Evolutionary conservation across 2,329 filamentous ascomycete species (phyloP), one percentile per base, ranked within the genome.

Genomic region (Ceratocystis smalleyi): DNA sequence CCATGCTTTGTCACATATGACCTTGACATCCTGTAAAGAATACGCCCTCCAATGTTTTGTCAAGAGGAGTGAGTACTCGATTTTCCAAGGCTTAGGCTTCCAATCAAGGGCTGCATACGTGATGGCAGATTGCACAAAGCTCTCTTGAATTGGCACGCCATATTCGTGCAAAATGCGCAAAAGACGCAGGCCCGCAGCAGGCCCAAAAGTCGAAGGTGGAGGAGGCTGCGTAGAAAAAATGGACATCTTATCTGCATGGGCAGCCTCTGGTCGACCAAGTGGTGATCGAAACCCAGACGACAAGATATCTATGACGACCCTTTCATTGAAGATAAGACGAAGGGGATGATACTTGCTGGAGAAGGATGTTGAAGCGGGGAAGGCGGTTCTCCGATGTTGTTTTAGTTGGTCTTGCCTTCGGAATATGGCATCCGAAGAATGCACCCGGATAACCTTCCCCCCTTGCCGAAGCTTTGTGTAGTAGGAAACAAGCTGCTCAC

Each of bases 1-100:
- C 66, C 66, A 67, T 7, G 66, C 66, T 12, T 19, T 32, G 63
- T 67, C 61, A 60, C 66, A 67, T 12, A 62, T 47, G 22, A 51
- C 30, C 22, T 67, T 65, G 43, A 67, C 22, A 40, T 67, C 63
- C 32, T 63, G 59, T 22, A 65, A 12, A 2, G 59, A 54, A 45
- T 63, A 63, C 8, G 59, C 24, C 10, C 66, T 43, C 60, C 60
- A 67, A 5, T 22, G 27, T 10, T 55, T 60, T 19, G 61, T 67
- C n/a, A 64, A 43, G n/a, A 66, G 47, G 5, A 32, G 12, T 5
- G 35, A 24, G 24, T 64, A 61, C 32, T 62, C 43, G 40, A 64
- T 64, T 15, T 43, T 47, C 65, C 65, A 66, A 15, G 65, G 62
- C 12, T 64, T 61, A n/a, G 65, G 49, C 6, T 62, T 59, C 65